Percentiles rank a stretch among this genome's conserved stretches.
Conservation (phyloP, 2,329 filamentous ascomycete species). For the Fusarium sp. region DNA sequence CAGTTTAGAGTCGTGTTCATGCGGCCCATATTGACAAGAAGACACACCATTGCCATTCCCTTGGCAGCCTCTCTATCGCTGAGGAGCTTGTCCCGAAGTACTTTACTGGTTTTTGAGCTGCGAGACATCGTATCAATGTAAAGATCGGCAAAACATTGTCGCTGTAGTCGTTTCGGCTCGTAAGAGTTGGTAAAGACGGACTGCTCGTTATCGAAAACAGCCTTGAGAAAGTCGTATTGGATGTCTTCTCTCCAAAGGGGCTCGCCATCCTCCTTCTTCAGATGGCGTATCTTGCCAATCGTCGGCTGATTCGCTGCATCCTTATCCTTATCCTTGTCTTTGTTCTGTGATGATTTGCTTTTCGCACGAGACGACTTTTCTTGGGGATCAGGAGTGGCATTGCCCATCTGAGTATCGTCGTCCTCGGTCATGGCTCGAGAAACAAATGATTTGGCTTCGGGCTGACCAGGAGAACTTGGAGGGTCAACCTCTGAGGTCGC, state of each 20-base stretch:
- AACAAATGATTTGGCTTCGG: conserved; percentile 59
- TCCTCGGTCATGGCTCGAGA: conserved; percentile 60
- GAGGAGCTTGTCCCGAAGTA: conserved; percentile 94
- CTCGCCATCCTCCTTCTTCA: conserved; percentile 90
- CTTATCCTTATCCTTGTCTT: conserved; percentile 21
- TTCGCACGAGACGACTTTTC: conserved; percentile 54
- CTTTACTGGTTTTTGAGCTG: conserved; percentile 99
- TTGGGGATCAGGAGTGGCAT: conserved; percentile 57
- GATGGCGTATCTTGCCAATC: conserved; percentile 79
- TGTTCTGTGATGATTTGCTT: conserved; percentile 49
- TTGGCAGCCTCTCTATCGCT: conserved; percentile 92
- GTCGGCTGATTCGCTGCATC: conserved; percentile 52
- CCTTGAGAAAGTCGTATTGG: conserved; percentile 85
- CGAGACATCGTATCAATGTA: conserved; percentile 99
- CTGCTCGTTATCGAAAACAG: conserved; percentile 79
- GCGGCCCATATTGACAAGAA: conserved; percentile 94
- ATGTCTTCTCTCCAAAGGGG: conserved; percentile 89
- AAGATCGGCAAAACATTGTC: conserved; percentile 89
- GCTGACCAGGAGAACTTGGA: conserved; percentile 58
- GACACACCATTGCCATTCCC: conserved; percentile 99
- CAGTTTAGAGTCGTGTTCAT: conserved; percentile 99
- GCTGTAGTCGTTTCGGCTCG: conserved; percentile 68
- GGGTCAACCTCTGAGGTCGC: conserved; percentile 59
- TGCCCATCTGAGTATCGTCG: conserved; percentile 58
- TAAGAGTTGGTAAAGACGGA: conserved; percentile 92